Evolutionary conservation across 108 stramenopile genomes (phyloP).

Genomic region (Poteriospumella lacustris): DNA sequence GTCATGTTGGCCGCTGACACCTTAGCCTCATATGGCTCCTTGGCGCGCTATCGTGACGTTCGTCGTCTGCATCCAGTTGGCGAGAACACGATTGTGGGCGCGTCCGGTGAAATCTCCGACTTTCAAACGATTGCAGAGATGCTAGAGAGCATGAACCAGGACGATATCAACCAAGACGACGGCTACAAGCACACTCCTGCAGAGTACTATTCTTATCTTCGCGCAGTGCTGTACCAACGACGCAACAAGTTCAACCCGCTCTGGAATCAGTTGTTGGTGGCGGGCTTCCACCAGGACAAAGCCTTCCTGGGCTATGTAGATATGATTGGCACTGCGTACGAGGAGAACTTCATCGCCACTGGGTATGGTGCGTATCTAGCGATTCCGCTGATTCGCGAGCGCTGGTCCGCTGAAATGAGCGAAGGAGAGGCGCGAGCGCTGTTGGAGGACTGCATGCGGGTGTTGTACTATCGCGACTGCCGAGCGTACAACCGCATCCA

Average conservation of each 20-base stretch:
- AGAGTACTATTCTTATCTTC: slow-evolving; percentile 71
- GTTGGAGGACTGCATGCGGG: slow-evolving; percentile 92
- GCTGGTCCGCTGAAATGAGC: slow-evolving; percentile 62
- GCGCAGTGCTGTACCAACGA: slow-evolving; percentile 89
- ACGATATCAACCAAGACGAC: slow-evolving; percentile 52
- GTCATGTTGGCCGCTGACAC: slow-evolving; percentile 96
- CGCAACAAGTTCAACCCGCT: slow-evolving; percentile 92
- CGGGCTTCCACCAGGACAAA: slow-evolving; percentile 59
- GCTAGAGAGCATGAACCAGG: slow-evolving; percentile 65
- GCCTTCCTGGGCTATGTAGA: slow-evolving; percentile 89
- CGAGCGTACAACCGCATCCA: slow-evolving; percentile 82
- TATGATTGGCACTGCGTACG: slow-evolving; percentile 89
- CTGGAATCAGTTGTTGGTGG: slow-evolving; percentile 92
- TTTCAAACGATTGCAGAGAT: slow-evolving; percentile 74
- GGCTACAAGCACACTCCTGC: slow-evolving; percentile 46
- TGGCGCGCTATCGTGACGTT: neutral
- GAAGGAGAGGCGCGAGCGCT: slow-evolving; percentile 84
- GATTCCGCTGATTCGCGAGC: slow-evolving; percentile 83
- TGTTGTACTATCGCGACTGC: slow-evolving; percentile 95
- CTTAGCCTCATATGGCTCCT: slow-evolving; percentile 48
- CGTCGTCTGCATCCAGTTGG: slow-evolving; percentile 43
- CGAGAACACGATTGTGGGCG: slow-evolving; percentile 74
- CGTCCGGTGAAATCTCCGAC: slow-evolving; percentile 88
- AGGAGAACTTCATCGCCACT: slow-evolving; percentile 88
- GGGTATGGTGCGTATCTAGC: slow-evolving; percentile 93